Base-by-base conservation (phyloP, 2,329 filamentous ascomycete species). In the Aspergillus neotritici region DNA sequence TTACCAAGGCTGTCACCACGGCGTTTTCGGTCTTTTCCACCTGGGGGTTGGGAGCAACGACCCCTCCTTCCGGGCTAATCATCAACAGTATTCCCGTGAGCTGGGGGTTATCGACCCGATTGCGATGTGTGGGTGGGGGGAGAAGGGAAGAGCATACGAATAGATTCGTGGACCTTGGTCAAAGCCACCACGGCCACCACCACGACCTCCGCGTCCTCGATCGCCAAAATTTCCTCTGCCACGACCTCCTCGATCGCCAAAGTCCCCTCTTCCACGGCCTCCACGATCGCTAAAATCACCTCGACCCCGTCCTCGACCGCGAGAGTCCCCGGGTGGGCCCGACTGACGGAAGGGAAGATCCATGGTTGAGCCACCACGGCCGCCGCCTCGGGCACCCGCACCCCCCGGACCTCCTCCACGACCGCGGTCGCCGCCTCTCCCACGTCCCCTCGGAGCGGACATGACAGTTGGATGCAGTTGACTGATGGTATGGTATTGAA, bases 1-100 rank as follows among this genome's bases (percentile, higher is more conserved):
- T 49, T 16, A 44, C 37, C 3, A 65, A 49, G n/a, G 56, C 50
- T 29, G 58, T 51, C 25, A 52, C 53, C 3, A 60, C 50, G 2
- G 46, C 44, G 34, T 62, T 41, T 37, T 68, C 65, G 5, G 51
- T 50, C 25, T 60, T 59, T 11, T 39, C 36, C 11, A 66, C 59
- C 5, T 46, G 40, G 1, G 50, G 5, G 46, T 54, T 56, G 5
- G 57, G 58, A 2, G 49, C 13, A 11, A 57, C 47, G 8, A 53
- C 34, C 5, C 48, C 31, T 13, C 52, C 49, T 16, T 43, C 47
- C 3, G 57, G 56, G 34, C 61, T 65, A 41, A 13, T 39, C 28
- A 34, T 25, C 34, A 32, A 13, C 29, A 28, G 16, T 14, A 13
- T 12, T 34, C 31, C 34, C 12, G 15, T 16, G 31, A 13, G 4